Evolutionary conservation across 2,329 filamentous ascomycete genomes (phyloP).

Genomic region (Graphilbum ipis-grandicollis): DNA sequence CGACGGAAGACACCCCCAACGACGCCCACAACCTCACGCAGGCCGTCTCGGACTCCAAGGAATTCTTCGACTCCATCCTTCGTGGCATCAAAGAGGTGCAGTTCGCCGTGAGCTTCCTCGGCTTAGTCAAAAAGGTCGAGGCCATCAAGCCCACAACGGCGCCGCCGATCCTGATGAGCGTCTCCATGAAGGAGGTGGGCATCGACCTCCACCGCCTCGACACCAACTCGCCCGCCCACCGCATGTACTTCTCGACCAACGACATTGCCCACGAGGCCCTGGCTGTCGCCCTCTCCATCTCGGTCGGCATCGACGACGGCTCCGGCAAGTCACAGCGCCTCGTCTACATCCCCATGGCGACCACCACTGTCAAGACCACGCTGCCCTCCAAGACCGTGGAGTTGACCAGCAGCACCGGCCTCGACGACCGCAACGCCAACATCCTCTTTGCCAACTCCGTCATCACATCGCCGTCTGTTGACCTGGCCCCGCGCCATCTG

Average conservation of each 20-base stretch:
- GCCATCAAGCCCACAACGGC: conserved; percentile 46
- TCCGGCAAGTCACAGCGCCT: conserved; percentile 70
- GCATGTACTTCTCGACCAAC: conserved; percentile 92
- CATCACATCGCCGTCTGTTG: conserved; percentile 85
- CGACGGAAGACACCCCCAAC: neutral
- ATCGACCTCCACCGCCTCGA: conserved; percentile 85
- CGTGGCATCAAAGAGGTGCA: conserved; percentile 93
- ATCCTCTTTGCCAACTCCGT: conserved; percentile 94
- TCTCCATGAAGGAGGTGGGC: conserved; percentile 91
- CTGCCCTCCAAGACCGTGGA: conserved; percentile 87
- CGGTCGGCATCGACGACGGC: conserved; percentile 82
- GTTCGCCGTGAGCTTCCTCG: conserved; percentile 81
- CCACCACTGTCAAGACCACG: conserved; percentile 85
- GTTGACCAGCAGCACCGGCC: conserved; percentile 51
- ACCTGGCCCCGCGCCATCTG: conserved; percentile 81
- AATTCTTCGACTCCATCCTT: conserved; percentile 78
- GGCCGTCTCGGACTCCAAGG: conserved; percentile 79
- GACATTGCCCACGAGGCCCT: conserved; percentile 93
- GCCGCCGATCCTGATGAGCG: conserved; percentile 59
- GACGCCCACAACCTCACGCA: conserved; percentile 53
- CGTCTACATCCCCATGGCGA: conserved; percentile 92
- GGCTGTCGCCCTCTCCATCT: conserved; percentile 79
- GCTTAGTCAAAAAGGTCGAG: conserved; percentile 64
- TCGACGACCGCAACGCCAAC: conserved; percentile 80
- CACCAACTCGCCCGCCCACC: conserved; percentile 79